A percentile compares a stretch with the other conserved stretches of the same genome.
phyloP scores from a whole-genome alignment of 106 monocot genomes.

The Acanthochlamys bracteata region DNA sequence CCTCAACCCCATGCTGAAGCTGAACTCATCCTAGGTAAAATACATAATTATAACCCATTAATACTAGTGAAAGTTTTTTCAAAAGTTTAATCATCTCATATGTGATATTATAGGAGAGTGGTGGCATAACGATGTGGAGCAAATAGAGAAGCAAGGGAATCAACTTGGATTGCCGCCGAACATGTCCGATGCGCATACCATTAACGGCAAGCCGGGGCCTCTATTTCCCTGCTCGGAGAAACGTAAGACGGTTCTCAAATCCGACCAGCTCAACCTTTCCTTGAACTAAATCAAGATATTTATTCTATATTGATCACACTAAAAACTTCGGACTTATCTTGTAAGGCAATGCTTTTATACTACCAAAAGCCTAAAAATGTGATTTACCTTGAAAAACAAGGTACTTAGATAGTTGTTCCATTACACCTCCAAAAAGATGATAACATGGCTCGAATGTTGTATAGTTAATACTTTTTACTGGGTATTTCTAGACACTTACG shows the following conservation, averaged over 20 bases:
- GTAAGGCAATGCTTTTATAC: too few species aligned
- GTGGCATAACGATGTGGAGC: slow-evolving; percentile 24
- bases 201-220: slow-evolving; percentile 25
- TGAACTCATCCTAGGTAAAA: slow-evolving; percentile 23
- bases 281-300: too few species aligned
- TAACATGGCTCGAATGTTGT: not conserved
- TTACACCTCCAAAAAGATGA: not conserved
- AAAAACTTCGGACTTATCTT: too few species aligned
- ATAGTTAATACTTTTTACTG: not conserved
- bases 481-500: slow-evolving; percentile 23
- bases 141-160: slow-evolving; percentile 7
- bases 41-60: not conserved
- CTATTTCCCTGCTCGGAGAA: slow-evolving; percentile 22
- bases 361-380: too few species aligned
- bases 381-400: not conserved
- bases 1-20: slow-evolving; percentile 21
- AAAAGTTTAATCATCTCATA: too few species aligned
- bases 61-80: not conserved
- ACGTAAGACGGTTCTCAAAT: not conserved
- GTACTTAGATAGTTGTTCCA: not conserved
- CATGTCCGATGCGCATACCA: slow-evolving; percentile 24
- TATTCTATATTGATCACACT: too few species aligned
- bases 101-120: slow-evolving; percentile 10
- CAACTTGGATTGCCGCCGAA: slow-evolving; percentile 14
- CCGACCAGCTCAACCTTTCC: not conserved